Evolutionary conservation across 2,329 filamentous ascomycete genomes (phyloP).

Genomic region (Epichloe baconii): DNA sequence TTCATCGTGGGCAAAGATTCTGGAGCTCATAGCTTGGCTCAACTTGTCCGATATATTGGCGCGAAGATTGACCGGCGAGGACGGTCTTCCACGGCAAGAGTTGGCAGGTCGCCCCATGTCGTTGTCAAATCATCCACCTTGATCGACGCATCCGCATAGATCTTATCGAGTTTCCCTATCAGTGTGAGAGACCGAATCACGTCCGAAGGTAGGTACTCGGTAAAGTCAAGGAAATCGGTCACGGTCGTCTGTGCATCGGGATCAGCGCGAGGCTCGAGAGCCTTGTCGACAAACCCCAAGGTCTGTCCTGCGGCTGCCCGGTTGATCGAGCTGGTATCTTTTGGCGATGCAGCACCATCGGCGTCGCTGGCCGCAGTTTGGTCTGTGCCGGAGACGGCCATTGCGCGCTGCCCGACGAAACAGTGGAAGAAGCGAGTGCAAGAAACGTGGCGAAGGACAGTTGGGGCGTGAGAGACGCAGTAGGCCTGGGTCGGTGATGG

Average conservation of each 20-base stretch:
- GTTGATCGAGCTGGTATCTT: slow-evolving; percentile 14
- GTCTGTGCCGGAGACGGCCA: slow-evolving; percentile 17
- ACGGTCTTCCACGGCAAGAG: slow-evolving; percentile 31
- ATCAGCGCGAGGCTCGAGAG: slow-evolving; percentile 41
- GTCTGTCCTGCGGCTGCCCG: slow-evolving; percentile 13
- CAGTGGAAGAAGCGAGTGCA: background rate
- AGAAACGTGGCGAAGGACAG: background rate
- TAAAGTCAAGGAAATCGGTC: slow-evolving; percentile 57
- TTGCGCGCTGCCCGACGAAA: slow-evolving; percentile 5
- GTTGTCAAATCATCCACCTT: slow-evolving; percentile 43
- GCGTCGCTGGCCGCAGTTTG: slow-evolving; percentile 10
- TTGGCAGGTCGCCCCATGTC: slow-evolving; percentile 42
- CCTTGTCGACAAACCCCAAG: slow-evolving; percentile 23
- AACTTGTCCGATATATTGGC: slow-evolving; percentile 47
- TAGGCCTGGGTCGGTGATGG: background rate
- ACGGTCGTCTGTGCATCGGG: slow-evolving; percentile 58
- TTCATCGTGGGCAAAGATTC: slow-evolving; percentile 47
- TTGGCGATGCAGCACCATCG: slow-evolving; percentile 16
- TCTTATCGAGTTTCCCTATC: slow-evolving; percentile 49
- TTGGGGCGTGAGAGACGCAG: background rate
- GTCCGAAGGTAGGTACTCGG: slow-evolving; percentile 56
- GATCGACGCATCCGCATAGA: slow-evolving; percentile 41
- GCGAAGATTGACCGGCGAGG: slow-evolving; percentile 37
- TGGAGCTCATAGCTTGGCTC: slow-evolving; percentile 39
- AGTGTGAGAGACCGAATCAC: slow-evolving; percentile 52